Conservation (phyloP, 1,284 basidiomycete genomes). For the Fomitiporia mediterranea region DNA sequence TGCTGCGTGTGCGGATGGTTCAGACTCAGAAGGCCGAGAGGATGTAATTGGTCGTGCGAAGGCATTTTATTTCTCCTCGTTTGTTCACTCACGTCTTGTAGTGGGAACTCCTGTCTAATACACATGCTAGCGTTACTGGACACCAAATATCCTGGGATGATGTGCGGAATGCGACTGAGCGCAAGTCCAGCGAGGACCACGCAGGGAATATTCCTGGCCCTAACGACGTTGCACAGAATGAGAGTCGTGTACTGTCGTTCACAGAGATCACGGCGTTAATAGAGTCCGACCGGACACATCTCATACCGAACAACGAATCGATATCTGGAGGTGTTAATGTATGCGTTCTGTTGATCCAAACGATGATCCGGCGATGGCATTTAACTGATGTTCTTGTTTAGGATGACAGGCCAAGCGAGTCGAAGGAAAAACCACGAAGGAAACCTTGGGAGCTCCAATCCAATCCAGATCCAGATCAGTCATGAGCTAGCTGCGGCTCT, state of each 20-base stretch:
- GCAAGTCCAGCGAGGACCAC: not conserved
- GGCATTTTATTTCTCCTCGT: constrained; percentile 24
- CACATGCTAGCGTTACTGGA: constrained; percentile 18
- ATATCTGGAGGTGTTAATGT: constrained; percentile 64
- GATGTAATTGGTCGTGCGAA: constrained; percentile 23
- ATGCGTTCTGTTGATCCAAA: constrained; percentile 22
- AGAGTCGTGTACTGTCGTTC: constrained; percentile 46
- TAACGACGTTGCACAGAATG: too few species aligned
- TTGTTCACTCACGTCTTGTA: not conserved
- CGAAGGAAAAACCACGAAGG: constrained; percentile 3
- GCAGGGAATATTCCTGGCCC: not conserved
- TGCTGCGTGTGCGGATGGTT: not conserved
- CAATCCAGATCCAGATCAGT: not conserved
- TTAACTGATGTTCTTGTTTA: not conserved
- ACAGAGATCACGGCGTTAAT: constrained; percentile 65
- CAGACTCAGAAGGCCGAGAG: not conserved
- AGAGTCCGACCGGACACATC: constrained; percentile 60
- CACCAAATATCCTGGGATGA: constrained; percentile 21
- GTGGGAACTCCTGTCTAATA: not conserved
- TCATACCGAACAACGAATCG: constrained; percentile 71
- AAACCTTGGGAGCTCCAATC: constrained; percentile 13
- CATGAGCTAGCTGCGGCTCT: too few species aligned
- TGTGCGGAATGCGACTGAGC: not conserved
- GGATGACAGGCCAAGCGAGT: constrained; percentile 11
- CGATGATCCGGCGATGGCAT: too few species aligned